Evolutionary conservation across 257 asterid species (phyloP).

Genomic region (Marsdenia floribunda): DNA sequence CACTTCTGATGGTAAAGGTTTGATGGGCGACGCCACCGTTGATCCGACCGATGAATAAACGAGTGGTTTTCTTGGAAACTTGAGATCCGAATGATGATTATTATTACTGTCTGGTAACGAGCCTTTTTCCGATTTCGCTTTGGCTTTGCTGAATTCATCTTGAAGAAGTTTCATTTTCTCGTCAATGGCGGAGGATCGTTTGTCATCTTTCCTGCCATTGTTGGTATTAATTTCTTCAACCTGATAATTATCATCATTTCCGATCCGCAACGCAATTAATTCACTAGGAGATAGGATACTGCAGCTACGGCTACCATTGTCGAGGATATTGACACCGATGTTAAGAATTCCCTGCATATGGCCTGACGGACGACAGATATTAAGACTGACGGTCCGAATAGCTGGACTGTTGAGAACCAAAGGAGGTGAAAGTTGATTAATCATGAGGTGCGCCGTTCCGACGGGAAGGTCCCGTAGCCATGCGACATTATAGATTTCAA

Average conservation of each 20-base stretch:
- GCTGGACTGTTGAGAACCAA: constrained; percentile 26
- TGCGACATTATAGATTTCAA: constrained; percentile 74
- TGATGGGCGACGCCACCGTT: constrained; percentile 33
- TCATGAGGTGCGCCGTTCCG: constrained; percentile 54
- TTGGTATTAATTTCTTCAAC: neutral
- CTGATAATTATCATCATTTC: neutral
- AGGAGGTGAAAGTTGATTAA: constrained; percentile 49
- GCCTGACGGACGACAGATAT: constrained; percentile 62
- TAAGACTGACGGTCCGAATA: constrained; percentile 37
- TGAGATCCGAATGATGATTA: constrained; percentile 19
- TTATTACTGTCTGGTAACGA: neutral
- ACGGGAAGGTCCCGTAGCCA: constrained; percentile 85
- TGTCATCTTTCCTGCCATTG: neutral
- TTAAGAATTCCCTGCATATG: constrained; percentile 57
- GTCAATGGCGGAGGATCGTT: neutral
- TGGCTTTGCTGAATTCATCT: neutral
- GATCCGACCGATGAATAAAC: constrained; percentile 21
- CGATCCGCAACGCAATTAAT: constrained; percentile 8
- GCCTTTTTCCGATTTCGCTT: neutral
- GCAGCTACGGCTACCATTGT: constrained; percentile 11
- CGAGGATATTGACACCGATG: constrained; percentile 47
- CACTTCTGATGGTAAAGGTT: constrained; percentile 58
- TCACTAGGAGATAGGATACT: constrained; percentile 20
- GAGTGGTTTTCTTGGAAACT: constrained; percentile 18
- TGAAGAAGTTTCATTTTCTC: neutral